These are phyloP conservation scores for Sclerotinia subarctica DNA, from an alignment of 2,329 filamentous ascomycete genomes.

Conservation along the genomic window DNA sequence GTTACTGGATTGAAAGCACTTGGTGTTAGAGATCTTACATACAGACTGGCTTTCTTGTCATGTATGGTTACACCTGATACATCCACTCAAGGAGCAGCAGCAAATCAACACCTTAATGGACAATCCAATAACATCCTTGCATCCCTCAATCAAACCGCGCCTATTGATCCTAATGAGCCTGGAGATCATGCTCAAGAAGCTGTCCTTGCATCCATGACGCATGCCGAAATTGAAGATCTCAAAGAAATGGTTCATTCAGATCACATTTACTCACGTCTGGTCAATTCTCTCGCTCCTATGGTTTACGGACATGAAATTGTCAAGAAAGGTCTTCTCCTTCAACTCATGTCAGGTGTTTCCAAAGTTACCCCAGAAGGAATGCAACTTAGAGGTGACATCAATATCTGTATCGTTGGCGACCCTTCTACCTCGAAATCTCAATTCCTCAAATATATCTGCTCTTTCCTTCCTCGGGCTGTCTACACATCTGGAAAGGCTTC, in stretches of 20 bases:
- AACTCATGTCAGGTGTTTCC: slow-evolving; percentile 92
- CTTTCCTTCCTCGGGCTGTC: slow-evolving; percentile 91
- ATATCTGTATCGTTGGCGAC: slow-evolving; percentile 97
- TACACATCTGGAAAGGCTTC: slow-evolving; percentile 98
- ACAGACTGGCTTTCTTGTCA: slow-evolving; percentile 91
- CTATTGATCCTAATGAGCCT: slow-evolving; percentile 63
- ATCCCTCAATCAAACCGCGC: slow-evolving; percentile 71
- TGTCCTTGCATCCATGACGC: slow-evolving; percentile 80
- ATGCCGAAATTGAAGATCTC: slow-evolving; percentile 85
- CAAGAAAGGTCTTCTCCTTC: slow-evolving; percentile 92
- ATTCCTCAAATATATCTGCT: slow-evolving; percentile 97
- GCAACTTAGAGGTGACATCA: slow-evolving; percentile 94
- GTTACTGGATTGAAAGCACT: slow-evolving; percentile 86
- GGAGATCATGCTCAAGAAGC: slow-evolving; percentile 86
- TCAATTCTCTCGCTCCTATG: slow-evolving; percentile 92
- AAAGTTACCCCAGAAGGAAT: slow-evolving; percentile 93
- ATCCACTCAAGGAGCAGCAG: slow-evolving; percentile 71
- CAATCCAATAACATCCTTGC: slow-evolving; percentile 82
- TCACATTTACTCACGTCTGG: slow-evolving; percentile 88
- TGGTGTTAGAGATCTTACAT: slow-evolving; percentile 92
- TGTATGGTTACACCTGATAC: slow-evolving; percentile 94
- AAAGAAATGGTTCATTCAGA: slow-evolving; percentile 91
- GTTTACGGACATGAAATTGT: slow-evolving; percentile 97
- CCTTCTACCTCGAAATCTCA: slow-evolving; percentile 97
- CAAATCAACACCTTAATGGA: slow-evolving; percentile 64